phyloP scores from a whole-genome alignment of 164 flowering plant species.

The Annona squamosa region DNA sequence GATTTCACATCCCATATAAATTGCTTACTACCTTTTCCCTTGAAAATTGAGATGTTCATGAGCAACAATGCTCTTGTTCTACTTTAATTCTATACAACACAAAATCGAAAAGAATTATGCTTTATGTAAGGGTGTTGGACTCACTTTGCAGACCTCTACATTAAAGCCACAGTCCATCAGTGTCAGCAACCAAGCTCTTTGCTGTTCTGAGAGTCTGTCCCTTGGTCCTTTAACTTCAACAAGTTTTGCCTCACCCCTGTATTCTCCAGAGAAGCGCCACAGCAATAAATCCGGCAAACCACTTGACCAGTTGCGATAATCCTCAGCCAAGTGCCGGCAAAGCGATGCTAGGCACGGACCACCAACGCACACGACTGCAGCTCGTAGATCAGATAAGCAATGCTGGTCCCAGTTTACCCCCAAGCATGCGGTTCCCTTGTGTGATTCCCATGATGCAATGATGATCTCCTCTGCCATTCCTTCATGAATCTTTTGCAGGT shows the following conservation, averaged over 20 bases:
- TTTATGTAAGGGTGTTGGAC: conserved; percentile 23
- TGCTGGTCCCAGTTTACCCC: conserved; percentile 81
- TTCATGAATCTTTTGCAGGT: conserved; percentile 38
- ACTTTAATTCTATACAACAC: too few species aligned
- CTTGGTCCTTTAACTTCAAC: conserved; percentile 92
- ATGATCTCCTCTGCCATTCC: conserved; percentile 84
- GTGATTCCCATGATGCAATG: conserved; percentile 70
- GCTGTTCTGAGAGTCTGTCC: conserved; percentile 91
- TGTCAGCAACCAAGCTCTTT: conserved; percentile 79
- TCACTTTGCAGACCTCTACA: conserved; percentile 77
- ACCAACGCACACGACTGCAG: conserved; percentile 69
- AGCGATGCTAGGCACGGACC: conserved; percentile 67
- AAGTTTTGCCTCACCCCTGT: conserved; percentile 86
- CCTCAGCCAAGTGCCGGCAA: conserved; percentile 77
- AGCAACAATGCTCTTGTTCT: too few species aligned
- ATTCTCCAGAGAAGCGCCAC: conserved; percentile 71
- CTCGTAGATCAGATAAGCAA: conserved; percentile 61
- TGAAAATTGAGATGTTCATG: too few species aligned
- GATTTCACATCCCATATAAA: too few species aligned
- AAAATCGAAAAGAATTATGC: not conserved
- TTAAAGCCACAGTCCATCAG: conserved; percentile 81
- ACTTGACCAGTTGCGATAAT: conserved; percentile 83
- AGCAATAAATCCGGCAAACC: conserved; percentile 94
- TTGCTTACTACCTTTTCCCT: too few species aligned
- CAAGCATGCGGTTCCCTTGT: conserved; percentile 61